Conservation (phyloP, 306 rosid species). For the Argentina anserina region DNA sequence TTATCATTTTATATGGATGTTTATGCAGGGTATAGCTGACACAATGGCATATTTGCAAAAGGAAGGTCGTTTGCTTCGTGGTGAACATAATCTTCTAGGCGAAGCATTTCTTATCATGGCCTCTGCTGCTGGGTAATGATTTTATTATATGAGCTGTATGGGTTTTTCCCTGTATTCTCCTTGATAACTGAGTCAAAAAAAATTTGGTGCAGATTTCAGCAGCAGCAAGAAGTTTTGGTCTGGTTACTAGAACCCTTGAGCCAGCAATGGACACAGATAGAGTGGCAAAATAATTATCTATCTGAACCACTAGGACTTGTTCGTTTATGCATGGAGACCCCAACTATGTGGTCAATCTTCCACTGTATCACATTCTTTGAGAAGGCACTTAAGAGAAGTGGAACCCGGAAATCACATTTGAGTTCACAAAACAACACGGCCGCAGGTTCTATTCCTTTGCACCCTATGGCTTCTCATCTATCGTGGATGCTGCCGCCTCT, state of each 20-base stretch:
- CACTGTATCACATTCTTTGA: slow-evolving; percentile 91
- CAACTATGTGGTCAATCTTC: slow-evolving; percentile 88
- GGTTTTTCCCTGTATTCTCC: slow-evolving; percentile 10
- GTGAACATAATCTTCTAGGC: slow-evolving; percentile 94
- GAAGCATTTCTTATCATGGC: slow-evolving; percentile 99
- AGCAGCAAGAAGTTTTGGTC: slow-evolving; percentile 93
- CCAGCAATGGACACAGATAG: slow-evolving; percentile 78
- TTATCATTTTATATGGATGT: slow-evolving; percentile 25
- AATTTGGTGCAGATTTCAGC: slow-evolving; percentile 67
- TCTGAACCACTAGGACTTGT: slow-evolving; percentile 82
- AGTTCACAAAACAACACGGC: slow-evolving; percentile 49
- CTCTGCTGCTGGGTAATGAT: slow-evolving; percentile 86
- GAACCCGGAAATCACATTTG: slow-evolving; percentile 58
- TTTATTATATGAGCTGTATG: slow-evolving; percentile 12
- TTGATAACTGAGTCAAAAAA: slow-evolving; percentile 12
- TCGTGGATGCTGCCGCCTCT: slow-evolving; percentile 97
- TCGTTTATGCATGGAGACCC: slow-evolving; percentile 65
- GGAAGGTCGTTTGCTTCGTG: slow-evolving; percentile 81
- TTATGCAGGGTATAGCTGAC: slow-evolving; percentile 81
- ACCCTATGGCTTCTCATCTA: slow-evolving; percentile 88
- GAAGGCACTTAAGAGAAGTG: slow-evolving; percentile 98
- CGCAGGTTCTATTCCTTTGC: slow-evolving; percentile 46
- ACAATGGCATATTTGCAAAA: slow-evolving; percentile 80
- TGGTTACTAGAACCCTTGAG: slow-evolving; percentile 91
- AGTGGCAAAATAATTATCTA: slow-evolving; percentile 87